phyloP scores from a whole-genome alignment of 129 eudicot genomes.

The Flaveria brownii region DNA sequence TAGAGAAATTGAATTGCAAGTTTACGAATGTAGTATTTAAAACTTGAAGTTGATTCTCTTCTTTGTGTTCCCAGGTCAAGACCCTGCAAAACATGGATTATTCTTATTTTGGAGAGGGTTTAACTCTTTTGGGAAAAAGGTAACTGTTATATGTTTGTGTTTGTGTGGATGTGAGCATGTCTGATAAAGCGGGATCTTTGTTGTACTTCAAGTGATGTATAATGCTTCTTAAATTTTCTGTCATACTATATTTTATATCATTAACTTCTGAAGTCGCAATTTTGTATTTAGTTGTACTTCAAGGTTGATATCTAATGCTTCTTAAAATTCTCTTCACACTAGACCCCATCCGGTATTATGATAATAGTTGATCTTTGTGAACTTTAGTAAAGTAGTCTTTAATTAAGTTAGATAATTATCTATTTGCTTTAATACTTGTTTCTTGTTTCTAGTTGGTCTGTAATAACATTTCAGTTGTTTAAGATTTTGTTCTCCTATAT shows the following conservation, averaged over 20 bases:
- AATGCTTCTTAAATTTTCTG: too few relatives aligned
- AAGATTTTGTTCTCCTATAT: neutral
- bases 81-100: slow-evolving; percentile 53
- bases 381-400: neutral
- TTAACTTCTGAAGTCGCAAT: neutral
- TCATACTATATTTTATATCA: neutral
- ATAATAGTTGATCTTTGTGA: neutral
- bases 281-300: slow-evolving; percentile 6
- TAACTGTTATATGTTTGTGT: slow-evolving; percentile 21
- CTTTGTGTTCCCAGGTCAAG: slow-evolving; percentile 50
- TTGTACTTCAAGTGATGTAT: too few relatives aligned
- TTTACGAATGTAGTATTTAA: slow-evolving; percentile 6
- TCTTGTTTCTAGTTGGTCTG: neutral
- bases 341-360: neutral
- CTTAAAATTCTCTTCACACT: slow-evolving; percentile 2
- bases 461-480: neutral
- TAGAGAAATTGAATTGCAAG: neutral
- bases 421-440: neutral
- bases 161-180: slow-evolving; percentile 13
- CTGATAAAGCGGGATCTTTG: neutral
- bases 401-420: neutral
- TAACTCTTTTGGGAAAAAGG: slow-evolving; percentile 84
- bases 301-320: slow-evolving; percentile 6
- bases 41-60: slow-evolving; percentile 22
- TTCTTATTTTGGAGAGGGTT: slow-evolving; percentile 84